Evolutionary conservation across 1,139 yeast genomes (phyloP), one percentile per base, ranked within the genome.

Genomic region (Zygosaccharomyces sapae): DNA sequence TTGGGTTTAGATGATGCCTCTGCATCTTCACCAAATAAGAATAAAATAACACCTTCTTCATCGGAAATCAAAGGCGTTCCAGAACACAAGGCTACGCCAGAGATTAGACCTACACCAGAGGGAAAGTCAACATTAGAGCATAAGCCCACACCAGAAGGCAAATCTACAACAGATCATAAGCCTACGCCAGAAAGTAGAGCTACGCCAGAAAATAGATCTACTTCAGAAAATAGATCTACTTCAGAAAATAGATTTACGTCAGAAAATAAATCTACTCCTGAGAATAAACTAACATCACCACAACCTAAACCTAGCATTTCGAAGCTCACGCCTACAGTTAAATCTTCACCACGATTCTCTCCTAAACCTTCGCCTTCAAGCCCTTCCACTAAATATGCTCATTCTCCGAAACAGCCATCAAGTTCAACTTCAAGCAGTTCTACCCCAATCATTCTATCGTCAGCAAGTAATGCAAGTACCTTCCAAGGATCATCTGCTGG

Each of bases 1-100:
- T 27, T 49, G 27, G 51, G 48, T 2, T 20, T 24, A 6, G 16
- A 31, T 20, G 47, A 48, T 22, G 41, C 30, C 5, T 33, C 40
- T 35, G 7, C 12, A 10, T 24, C 40, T n/a, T 19, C 40, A 12
- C 31, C 30, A 9, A 27, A 12, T 5, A 10, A 27, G 10, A 8
- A 10, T 9, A 27, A 8, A 5, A n/a, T n/a, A n/a, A n/a, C n/a
- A n/a, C 30, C 30, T 9, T 27, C 30, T 9, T 27, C 10, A 9
- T 12, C 5, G 30, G 30, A 27, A 27, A 27, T n/a, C n/a, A n/a
- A n/a, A n/a, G n/a, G n/a, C n/a, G n/a, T n/a, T n/a, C n/a, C n/a
- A n/a, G n/a, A n/a, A n/a, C n/a, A n/a, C n/a, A n/a, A n/a, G n/a
- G n/a, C n/a, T n/a, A n/a, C n/a, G n/a, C n/a, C n/a, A n/a, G n/a